Evolutionary conservation across 1,139 yeast species (phyloP), one percentile per base, ranked within the genome.

Genomic region (Tardiomyces blankii): DNA sequence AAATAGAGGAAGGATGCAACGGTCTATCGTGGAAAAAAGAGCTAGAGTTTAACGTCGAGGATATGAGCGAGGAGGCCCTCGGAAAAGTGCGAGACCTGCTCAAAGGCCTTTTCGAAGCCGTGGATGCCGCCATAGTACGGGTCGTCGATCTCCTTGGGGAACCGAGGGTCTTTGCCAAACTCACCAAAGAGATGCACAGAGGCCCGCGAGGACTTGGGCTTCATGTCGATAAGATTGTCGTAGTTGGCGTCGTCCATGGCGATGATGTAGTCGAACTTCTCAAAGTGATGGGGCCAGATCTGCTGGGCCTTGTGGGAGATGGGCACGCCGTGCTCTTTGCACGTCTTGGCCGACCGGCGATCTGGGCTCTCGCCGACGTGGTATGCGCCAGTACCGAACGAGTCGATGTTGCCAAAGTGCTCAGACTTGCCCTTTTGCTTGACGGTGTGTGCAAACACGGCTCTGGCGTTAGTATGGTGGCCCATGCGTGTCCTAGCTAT

Each of bases 41-140:
- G 4, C 7, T 21, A 21, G 7, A 21, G 25, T 7, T 21, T 21
- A 4, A 7, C 25, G 25, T 21, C 35, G n/a, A 30, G 32, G 44
- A 56, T 53, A 8, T 38, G 43, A 8, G 71, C 68, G 47, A 84
- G 61, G 53, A 83, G 80, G 51, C 78, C 77, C 53, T 80, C 77
- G 48, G 82, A 77, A 59, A 89, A 89, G 57, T 84, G 89, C 14
- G 68, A 59, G 46, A 88, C 71, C 60, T 89, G 97, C 48, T 73
- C 59, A 60, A 80, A 88, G 62, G 85, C 87, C 50, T 69, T 72
- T 61, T 85, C 93, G 60, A 89, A 89, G 2, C 96, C 95, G 53
- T 77, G 74, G 28, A 67, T 67, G 0, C 94, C 95, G 2, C 96
- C 96, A 56, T 88, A 89, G 65, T 89, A 89, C 1, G 97, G 97